Conservation (phyloP, 495 filamentous ascomycete species). For the Aspergillus ostianus region DNA sequence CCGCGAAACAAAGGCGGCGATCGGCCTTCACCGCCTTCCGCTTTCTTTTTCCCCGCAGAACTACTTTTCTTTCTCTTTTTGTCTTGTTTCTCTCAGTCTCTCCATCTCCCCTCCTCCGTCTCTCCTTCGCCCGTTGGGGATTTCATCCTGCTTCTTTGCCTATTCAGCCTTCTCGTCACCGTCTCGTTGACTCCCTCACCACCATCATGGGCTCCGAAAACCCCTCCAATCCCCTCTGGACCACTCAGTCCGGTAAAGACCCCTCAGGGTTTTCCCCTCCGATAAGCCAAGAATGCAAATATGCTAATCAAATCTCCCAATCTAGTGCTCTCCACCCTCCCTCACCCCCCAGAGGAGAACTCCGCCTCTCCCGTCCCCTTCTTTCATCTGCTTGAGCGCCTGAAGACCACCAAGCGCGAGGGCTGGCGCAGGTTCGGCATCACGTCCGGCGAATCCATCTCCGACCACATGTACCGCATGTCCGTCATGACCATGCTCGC, state of each 20-base stretch:
- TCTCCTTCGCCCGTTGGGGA: constrained; percentile 11
- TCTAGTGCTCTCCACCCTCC: constrained; percentile 47
- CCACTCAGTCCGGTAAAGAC: constrained; percentile 27
- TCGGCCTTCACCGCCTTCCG: constrained; percentile 7
- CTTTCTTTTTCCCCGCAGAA: background rate
- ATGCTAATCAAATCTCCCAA: background rate
- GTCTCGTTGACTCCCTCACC: constrained; percentile 9
- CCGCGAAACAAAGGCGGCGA: background rate
- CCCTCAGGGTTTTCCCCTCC: background rate
- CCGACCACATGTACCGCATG: constrained; percentile 99
- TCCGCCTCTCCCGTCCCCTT: constrained; percentile 79
- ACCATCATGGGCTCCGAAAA: constrained; percentile 35
- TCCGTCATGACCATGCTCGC: constrained; percentile 92
- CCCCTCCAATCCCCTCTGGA: constrained; percentile 27
- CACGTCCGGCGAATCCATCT: constrained; percentile 73
- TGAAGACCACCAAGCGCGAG: constrained; percentile 94
- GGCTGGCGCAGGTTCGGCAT: constrained; percentile 92
- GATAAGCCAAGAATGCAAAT: background rate
- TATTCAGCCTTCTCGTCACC: background rate
- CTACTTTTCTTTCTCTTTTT: constrained; percentile 4
- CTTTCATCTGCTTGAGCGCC: constrained; percentile 86
- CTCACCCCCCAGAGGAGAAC: constrained; percentile 53
- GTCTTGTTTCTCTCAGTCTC: too few species aligned
- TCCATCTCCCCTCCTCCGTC: constrained; percentile 12
- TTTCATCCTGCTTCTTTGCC: background rate